These are phyloP conservation scores for Leucosporidium yakuticum DNA, from an alignment of 768 basidiomycete species.

Conservation along the genomic window DNA sequence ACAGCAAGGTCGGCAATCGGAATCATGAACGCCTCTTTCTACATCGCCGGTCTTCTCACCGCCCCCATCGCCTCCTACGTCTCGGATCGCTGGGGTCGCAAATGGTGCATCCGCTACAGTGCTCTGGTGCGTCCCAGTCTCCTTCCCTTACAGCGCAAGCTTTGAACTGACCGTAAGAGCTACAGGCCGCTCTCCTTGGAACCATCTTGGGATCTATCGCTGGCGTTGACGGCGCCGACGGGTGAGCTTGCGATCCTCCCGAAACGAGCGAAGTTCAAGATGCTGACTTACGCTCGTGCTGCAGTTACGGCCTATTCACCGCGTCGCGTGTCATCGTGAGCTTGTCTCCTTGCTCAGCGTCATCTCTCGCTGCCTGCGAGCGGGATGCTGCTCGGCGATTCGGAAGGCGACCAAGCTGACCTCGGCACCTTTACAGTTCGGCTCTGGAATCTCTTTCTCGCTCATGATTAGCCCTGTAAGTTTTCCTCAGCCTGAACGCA, in stretches of 20 bases:
- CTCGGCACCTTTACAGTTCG: not conserved
- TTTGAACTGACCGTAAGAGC: not conserved
- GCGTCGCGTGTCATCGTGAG: not conserved
- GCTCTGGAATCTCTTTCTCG: not conserved
- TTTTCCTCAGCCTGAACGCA: too few species aligned
- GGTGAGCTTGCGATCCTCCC: not conserved
- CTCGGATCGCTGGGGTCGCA: not conserved
- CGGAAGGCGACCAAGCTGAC: not conserved
- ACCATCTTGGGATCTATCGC: not conserved
- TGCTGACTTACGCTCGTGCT: too few species aligned
- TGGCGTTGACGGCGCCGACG: not conserved
- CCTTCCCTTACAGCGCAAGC: not conserved
- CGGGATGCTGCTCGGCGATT: not conserved
- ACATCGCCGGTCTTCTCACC: not conserved
- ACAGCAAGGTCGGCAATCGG: not conserved
- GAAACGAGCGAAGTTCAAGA: too few species aligned
- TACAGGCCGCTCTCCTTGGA: not conserved
- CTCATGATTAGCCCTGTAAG: not conserved
- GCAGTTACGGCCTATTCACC: not conserved
- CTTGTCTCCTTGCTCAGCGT: not conserved
- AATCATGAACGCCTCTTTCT: not conserved
- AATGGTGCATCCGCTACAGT: slow-evolving; percentile 1
- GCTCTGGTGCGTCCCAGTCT: not conserved
- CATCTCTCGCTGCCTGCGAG: not conserved
- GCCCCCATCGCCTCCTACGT: not conserved